Evolutionary conservation across 164 flowering plant genomes (phyloP).

Genomic region (Cinnamomum chago): DNA sequence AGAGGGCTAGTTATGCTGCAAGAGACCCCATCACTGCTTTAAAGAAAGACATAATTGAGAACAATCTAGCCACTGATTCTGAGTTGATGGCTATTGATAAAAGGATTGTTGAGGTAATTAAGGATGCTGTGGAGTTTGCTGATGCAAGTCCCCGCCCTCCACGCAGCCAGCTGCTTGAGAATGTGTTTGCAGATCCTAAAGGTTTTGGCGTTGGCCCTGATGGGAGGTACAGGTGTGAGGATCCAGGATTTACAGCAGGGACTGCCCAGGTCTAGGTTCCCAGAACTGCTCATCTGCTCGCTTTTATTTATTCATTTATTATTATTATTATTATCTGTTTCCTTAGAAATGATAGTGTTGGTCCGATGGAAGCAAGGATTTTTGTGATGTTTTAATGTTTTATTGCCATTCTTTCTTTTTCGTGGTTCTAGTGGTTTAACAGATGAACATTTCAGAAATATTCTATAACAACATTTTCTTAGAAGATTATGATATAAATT

Average conservation of each 20-base stretch:
- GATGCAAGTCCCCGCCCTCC: slow-evolving; percentile 79
- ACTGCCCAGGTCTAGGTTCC: slow-evolving; percentile 75
- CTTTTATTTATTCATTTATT: too few relatives aligned
- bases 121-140: slow-evolving; percentile 92
- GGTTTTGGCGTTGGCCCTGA: slow-evolving; percentile 87
- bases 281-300: not conserved
- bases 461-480: too few relatives aligned
- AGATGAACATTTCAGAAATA: not conserved
- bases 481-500: too few relatives aligned
- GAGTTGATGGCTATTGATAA: slow-evolving; percentile 80
- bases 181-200: slow-evolving; percentile 49
- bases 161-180: slow-evolving; percentile 80
- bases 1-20: slow-evolving; percentile 78
- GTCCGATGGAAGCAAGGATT: not conserved
- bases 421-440: not conserved
- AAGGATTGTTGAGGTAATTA: slow-evolving; percentile 78
- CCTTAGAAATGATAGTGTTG: not conserved
- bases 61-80: slow-evolving; percentile 61
- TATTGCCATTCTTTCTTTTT: not conserved
- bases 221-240: slow-evolving; percentile 83
- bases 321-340: not conserved
- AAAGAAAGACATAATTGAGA: slow-evolving; percentile 76
- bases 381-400: not conserved
- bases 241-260: slow-evolving; percentile 57
- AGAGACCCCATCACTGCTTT: slow-evolving; percentile 82